Conservation (phyloP, 2,329 filamentous ascomycete species). For the Neofusicoccum umdonicola region DNA sequence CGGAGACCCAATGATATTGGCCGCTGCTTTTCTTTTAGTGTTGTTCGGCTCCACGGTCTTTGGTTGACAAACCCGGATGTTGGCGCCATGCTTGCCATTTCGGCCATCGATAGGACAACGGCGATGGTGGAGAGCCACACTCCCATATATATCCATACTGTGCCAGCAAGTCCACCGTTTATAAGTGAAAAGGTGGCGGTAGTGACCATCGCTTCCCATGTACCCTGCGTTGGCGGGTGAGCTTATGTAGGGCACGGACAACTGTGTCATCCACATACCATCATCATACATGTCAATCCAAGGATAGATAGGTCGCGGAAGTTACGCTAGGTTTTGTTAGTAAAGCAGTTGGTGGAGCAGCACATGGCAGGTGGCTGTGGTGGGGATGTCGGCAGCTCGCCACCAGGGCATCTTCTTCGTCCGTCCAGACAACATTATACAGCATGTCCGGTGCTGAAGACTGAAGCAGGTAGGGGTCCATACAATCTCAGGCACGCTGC, state of each 20-base stretch:
- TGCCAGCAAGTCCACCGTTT: slow-evolving; percentile 17
- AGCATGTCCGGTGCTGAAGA: no score
- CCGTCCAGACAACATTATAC: no score
- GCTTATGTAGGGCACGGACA: background rate
- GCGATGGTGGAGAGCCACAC: background rate
- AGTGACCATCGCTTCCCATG: background rate
- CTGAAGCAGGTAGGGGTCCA: background rate
- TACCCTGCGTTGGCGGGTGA: background rate
- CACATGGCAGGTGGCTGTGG: no score
- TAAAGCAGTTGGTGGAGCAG: background rate
- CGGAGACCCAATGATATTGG: slow-evolving; percentile 13
- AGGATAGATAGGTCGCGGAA: slow-evolving; percentile 52
- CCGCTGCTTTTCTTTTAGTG: background rate
- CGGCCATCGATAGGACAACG: slow-evolving; percentile 16
- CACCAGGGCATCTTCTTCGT: no score
- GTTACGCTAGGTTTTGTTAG: slow-evolving; percentile 36
- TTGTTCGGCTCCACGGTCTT: no score
- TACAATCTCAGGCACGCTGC: background rate
- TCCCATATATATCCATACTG: slow-evolving; percentile 13
- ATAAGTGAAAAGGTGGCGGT: background rate
- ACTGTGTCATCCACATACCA: background rate
- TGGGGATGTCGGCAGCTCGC: no score
- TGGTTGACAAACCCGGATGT: background rate
- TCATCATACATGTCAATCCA: slow-evolving; percentile 51
- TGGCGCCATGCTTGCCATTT: slow-evolving; percentile 19